Base-by-base conservation (phyloP, 2,329 filamentous ascomycete genomes). In the Ophiocordyceps sinensis region DNA sequence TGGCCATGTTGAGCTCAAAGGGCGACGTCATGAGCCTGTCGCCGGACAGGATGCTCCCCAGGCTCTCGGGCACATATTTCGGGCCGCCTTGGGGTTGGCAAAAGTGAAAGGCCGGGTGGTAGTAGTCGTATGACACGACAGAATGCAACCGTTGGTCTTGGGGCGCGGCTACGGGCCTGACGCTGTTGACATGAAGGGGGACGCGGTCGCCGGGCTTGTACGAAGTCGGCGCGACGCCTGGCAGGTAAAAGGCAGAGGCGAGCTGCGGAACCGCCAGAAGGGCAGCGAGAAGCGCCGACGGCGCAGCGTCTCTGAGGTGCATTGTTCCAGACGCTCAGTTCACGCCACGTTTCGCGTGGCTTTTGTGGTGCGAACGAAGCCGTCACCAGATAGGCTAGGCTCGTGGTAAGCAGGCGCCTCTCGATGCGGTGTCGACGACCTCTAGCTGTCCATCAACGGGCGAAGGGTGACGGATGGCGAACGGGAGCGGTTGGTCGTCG, bases 1-100 rank as follows among this genome's bases (percentile, higher is more conserved):
- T 67, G 42, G 66, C 77, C 88, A 98, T 95, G 50, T 77, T 75
- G 45, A 96, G 68, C 56, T 94, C 78, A 56, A 94, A 94, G 0
- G 89, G 85, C 30, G 89, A 96, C n/a, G 86, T 94, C 66, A 86
- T 86, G 65, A 98, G 98, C 43, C 91, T 78, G 64, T 98, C 91
- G 50, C 91, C 91, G 53, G 98, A 98, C 40, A 98, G 65, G 57
- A 98, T 98, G 68, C 89, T 95, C 21, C 91, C 91, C 47, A 98
- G 63, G 46, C 61, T 63, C 65, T 95, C 91, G 34, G 85, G 80
- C 19, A 94, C 77, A 66, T 83, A 75, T 58, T 88, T 62, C 9
- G 87, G 79, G 2, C 85, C 85, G 45, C 71, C 79, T 42, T 82
- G 66, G 2, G 89, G 91, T 51, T 74, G 66, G 63, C 91, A 98